Evolutionary conservation across 164 flowering plant genomes (phyloP).

Genomic region (Vitis vinifera): DNA sequence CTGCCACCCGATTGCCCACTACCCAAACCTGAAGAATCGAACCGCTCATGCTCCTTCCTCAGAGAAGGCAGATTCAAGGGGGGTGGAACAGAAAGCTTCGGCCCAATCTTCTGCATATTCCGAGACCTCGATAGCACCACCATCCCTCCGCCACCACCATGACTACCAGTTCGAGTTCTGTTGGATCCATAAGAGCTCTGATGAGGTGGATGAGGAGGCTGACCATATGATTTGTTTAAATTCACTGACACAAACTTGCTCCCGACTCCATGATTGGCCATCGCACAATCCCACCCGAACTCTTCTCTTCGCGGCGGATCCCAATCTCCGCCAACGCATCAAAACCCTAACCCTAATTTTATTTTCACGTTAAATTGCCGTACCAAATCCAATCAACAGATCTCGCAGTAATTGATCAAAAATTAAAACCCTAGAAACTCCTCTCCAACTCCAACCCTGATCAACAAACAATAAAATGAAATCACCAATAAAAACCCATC

Average conservation of each 20-base stretch:
- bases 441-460: constrained; percentile 19
- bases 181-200: constrained; percentile 26
- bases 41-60: constrained; percentile 85
- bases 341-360: constrained; percentile 31
- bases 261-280: constrained; percentile 92
- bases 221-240: constrained; percentile 89
- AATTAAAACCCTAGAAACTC: constrained; percentile 15
- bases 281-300: constrained; percentile 28
- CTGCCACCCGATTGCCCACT: constrained; percentile 49
- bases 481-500: too few relatives aligned
- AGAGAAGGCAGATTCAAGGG: constrained; percentile 95
- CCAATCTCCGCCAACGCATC: constrained; percentile 51
- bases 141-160: constrained; percentile 70
- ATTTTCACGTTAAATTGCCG: not conserved
- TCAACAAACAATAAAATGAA: constrained; percentile 3
- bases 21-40: constrained; percentile 58
- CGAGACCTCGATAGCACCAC: constrained; percentile 75
- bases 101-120: constrained; percentile 61
- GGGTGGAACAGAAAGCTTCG: constrained; percentile 93
- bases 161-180: constrained; percentile 30
- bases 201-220: constrained; percentile 31
- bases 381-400: constrained; percentile 2
- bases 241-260: constrained; percentile 87
- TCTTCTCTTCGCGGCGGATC: constrained; percentile 13
- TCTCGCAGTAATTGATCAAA: constrained; percentile 11